Conservation (phyloP, 2,329 filamentous ascomycete genomes). For the Colletotrichum viniferum region DNA sequence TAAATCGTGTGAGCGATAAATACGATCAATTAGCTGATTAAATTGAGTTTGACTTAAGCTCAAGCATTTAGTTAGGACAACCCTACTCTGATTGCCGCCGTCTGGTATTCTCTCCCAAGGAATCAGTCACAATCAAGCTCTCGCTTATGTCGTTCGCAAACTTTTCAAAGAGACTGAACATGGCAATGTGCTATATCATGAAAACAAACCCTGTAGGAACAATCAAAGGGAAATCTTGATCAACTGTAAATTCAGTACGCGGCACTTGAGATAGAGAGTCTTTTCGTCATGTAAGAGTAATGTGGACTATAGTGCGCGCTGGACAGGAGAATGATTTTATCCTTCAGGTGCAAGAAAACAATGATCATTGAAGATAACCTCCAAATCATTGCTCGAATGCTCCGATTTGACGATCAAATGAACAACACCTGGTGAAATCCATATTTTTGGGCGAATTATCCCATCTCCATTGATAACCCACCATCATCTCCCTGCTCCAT, state of each 20-base stretch:
- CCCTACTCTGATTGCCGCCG: background rate
- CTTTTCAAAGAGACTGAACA: background rate
- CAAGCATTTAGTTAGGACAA: background rate
- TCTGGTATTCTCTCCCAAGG: background rate
- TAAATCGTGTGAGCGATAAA: background rate
- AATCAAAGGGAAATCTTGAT: background rate
- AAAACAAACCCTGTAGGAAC: fast-evolving
- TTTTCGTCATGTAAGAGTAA: background rate
- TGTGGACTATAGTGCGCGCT: background rate
- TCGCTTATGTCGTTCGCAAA: background rate
- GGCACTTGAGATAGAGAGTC: fast-evolving
- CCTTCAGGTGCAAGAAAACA: background rate
- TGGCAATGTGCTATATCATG: fast-evolving
- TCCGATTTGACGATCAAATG: background rate
- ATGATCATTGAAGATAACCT: background rate
- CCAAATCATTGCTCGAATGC: background rate
- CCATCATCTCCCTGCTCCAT: background rate
- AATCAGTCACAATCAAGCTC: background rate
- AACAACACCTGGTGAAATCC: background rate
- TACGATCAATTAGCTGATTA: background rate
- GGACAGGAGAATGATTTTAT: background rate
- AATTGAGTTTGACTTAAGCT: background rate
- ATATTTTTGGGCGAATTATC: background rate
- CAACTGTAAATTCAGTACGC: background rate
- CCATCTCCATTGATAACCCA: background rate